Percentiles rank a stretch among this genome's conserved stretches.
Evolutionary conservation across 768 basidiomycete genomes (phyloP).

Genomic region (Auricularia heimuer): DNA sequence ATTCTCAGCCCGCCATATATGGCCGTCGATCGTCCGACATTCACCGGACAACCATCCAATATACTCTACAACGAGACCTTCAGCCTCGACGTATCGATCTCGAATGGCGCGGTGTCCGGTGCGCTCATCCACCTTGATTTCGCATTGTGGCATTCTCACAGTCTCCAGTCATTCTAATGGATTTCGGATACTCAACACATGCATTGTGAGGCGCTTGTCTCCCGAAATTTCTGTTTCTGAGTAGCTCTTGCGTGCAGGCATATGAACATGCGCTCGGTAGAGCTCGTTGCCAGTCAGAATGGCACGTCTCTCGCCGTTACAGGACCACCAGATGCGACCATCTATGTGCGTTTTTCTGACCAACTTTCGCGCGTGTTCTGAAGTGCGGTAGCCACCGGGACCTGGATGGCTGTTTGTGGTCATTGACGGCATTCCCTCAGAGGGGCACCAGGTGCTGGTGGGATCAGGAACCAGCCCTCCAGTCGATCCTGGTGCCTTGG

Average conservation of each 20-base stretch:
- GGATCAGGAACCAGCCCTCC: constrained; percentile 55
- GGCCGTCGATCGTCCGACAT: constrained; percentile 45
- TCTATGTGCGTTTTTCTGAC: constrained; percentile 16
- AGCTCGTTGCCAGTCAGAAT: constrained; percentile 48
- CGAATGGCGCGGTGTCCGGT: constrained; percentile 30
- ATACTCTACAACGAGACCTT: constrained; percentile 39
- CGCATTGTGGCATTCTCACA: constrained; percentile 24
- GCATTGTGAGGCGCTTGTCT: constrained; percentile 47
- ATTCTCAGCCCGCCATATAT: constrained; percentile 80
- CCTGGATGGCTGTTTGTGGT: constrained; percentile 71
- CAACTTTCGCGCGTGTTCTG: too few relatives aligned
- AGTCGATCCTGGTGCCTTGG: constrained; percentile 4
- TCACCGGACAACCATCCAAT: constrained; percentile 31
- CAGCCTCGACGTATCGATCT: constrained; percentile 43
- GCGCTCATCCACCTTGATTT: constrained; percentile 32
- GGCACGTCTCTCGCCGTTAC: constrained; percentile 48
- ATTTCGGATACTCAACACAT: constrained; percentile 75
- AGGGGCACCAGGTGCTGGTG: constrained; percentile 53
- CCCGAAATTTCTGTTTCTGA: too few relatives aligned
- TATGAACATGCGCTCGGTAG: constrained; percentile 55
- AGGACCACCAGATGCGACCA: constrained; percentile 50
- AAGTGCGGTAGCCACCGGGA: constrained; percentile 55
- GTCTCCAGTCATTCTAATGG: constrained; percentile 59
- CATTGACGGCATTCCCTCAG: constrained; percentile 54
- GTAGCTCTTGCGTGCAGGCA: not conserved